Conservation (phyloP, 345 rosid genomes). For the Populus tremula region DNA sequence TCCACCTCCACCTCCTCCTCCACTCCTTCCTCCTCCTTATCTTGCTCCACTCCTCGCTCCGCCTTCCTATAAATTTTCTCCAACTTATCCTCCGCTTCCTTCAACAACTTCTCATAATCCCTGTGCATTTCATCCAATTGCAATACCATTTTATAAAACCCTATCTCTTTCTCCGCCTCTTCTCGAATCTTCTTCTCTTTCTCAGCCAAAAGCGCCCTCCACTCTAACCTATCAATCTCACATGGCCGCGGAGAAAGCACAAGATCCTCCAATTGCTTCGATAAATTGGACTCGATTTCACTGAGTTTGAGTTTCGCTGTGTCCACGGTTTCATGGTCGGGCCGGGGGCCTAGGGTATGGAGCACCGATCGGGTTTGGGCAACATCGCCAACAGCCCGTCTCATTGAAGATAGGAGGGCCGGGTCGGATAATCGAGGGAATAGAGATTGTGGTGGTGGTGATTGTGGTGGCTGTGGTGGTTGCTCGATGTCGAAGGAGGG, state of each 20-base stretch:
- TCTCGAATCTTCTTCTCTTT: constrained; percentile 57
- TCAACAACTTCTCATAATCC: constrained; percentile 67
- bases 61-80: constrained; percentile 66
- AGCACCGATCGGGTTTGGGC: constrained; percentile 80
- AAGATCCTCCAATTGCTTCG: constrained; percentile 70
- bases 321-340: constrained; percentile 90
- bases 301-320: constrained; percentile 52
- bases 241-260: constrained; percentile 58
- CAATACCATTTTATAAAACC: constrained; percentile 45
- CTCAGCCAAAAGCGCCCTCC: constrained; percentile 54
- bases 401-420: constrained; percentile 69
- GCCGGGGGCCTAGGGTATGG: constrained; percentile 78
- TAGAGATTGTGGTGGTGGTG: constrained; percentile 23
- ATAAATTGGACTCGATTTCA: constrained; percentile 53
- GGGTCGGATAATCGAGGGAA: constrained; percentile 73
- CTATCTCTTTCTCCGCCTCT: constrained; percentile 55
- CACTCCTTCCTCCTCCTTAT: constrained; percentile 24
- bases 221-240: constrained; percentile 48
- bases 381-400: constrained; percentile 63
- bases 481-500: constrained; percentile 34
- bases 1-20: constrained; percentile 32
- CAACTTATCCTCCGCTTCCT: constrained; percentile 73
- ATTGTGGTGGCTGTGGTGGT: constrained; percentile 32
- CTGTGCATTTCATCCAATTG: constrained; percentile 79
- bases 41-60: constrained; percentile 22